These are phyloP conservation scores for Calonectria crousiana DNA, from an alignment of 2,329 filamentous ascomycete species.

Conservation along the genomic window DNA sequence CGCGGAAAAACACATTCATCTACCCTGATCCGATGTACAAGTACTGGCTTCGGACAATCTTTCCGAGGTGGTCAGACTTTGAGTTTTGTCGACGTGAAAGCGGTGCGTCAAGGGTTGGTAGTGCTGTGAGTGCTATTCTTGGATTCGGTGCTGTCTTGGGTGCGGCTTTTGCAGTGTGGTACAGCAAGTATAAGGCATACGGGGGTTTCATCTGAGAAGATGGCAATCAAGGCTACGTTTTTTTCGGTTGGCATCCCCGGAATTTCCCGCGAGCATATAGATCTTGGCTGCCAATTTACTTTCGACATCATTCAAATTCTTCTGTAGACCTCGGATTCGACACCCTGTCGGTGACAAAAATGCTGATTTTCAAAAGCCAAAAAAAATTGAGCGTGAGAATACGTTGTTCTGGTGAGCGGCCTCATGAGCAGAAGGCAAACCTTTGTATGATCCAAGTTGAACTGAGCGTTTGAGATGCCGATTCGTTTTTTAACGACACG, in stretches of 20 bases:
- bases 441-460: neutral
- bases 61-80: slow-evolving; percentile 13
- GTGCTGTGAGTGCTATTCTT: neutral
- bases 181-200: neutral
- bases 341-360: no score
- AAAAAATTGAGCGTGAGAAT: no score
- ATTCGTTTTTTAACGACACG: neutral
- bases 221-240: neutral
- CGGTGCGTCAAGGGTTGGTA: neutral
- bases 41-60: slow-evolving; percentile 17
- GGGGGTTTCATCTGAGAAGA: neutral
- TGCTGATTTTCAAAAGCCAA: no score
- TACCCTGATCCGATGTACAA: slow-evolving; percentile 17
- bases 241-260: no score
- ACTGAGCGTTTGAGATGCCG: neutral
- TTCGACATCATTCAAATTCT: no score
- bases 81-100: slow-evolving; percentile 7
- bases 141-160: neutral
- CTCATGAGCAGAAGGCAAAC: neutral
- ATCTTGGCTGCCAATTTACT: no score
- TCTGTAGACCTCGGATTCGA: no score
- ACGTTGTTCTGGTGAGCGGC: no score
- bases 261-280: no score
- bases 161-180: neutral
- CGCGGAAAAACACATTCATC: slow-evolving; percentile 17